These are phyloP conservation scores for Pontederia crassipes DNA, from an alignment of 176 grass and related monocot genomes.

Conservation along the genomic window DNA sequence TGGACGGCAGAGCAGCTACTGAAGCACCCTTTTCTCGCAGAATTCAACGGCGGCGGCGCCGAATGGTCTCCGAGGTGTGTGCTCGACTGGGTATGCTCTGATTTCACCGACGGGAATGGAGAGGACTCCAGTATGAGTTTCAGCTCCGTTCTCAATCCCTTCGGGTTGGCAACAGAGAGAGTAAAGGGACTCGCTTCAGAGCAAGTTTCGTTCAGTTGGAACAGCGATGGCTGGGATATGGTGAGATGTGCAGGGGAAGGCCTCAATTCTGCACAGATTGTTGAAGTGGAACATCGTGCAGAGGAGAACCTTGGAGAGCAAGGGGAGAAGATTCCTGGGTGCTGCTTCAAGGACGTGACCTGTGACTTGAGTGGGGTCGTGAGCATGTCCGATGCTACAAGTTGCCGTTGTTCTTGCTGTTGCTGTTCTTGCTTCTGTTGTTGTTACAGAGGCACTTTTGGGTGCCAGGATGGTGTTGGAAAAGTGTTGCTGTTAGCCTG, in stretches of 20 bases:
- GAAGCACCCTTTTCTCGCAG: conserved; percentile 47
- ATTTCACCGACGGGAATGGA: conserved; percentile 20
- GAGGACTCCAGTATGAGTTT: conserved; percentile 1
- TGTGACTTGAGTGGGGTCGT: no score
- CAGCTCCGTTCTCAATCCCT: neutral
- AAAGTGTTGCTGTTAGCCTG: no score
- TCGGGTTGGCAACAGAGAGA: neutral
- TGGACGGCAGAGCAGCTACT: conserved; percentile 66
- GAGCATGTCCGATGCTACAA: no score
- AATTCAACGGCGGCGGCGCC: neutral
- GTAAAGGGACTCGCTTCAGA: neutral
- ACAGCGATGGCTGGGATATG: conserved; percentile 1
- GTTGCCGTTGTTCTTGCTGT: no score
- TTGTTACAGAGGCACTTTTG: no score
- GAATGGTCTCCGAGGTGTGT: conserved; percentile 46
- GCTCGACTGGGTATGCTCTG: conserved; percentile 40
- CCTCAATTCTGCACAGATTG: neutral
- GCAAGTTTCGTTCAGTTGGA: neutral
- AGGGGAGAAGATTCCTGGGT: no score
- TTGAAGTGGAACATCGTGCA: neutral
- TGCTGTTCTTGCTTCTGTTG: no score
- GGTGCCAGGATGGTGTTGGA: no score
- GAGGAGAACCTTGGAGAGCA: no score
- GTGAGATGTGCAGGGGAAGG: neutral
- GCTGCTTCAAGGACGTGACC: no score